These are phyloP conservation scores for Dovyalis caffra DNA, from an alignment of 345 rosid genomes.

Conservation along the genomic window DNA sequence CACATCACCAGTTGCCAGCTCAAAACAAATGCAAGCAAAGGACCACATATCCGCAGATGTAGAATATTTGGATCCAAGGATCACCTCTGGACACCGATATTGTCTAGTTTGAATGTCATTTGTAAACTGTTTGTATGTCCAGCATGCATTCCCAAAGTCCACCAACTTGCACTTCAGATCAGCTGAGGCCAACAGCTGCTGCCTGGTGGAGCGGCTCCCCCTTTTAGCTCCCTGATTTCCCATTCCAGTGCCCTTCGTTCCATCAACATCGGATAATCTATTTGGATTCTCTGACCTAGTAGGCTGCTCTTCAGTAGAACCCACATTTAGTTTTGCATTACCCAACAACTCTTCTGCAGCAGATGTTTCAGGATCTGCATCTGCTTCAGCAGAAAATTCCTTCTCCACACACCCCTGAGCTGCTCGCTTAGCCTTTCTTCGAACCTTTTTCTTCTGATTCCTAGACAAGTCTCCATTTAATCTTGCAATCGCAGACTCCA, in stretches of 20 bases:
- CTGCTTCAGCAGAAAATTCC: constrained; percentile 36
- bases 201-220: constrained; percentile 48
- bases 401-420: constrained; percentile 55
- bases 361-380: constrained; percentile 38
- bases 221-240: constrained; percentile 41
- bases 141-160: constrained; percentile 78
- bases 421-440: constrained; percentile 55
- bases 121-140: constrained; percentile 79
- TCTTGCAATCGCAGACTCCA: constrained; percentile 32
- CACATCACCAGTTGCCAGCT: constrained; percentile 76
- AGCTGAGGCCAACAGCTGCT: constrained; percentile 43
- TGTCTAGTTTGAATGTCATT: constrained; percentile 76
- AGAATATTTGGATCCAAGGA: constrained; percentile 75
- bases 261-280: constrained; percentile 42
- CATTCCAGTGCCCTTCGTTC: constrained; percentile 25
- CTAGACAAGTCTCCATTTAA: constrained; percentile 51
- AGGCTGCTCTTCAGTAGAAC: constrained; percentile 36
- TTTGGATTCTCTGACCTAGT: constrained; percentile 29
- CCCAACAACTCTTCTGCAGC: constrained; percentile 30
- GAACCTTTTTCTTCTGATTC: constrained; percentile 61
- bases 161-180: constrained; percentile 69
- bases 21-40: constrained; percentile 77
- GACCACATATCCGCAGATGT: constrained; percentile 82
- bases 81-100: constrained; percentile 72
- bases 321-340: constrained; percentile 23